Base-by-base conservation (phyloP, 2,329 filamentous ascomycete genomes). In the Cladobotryum mycophilum region DNA sequence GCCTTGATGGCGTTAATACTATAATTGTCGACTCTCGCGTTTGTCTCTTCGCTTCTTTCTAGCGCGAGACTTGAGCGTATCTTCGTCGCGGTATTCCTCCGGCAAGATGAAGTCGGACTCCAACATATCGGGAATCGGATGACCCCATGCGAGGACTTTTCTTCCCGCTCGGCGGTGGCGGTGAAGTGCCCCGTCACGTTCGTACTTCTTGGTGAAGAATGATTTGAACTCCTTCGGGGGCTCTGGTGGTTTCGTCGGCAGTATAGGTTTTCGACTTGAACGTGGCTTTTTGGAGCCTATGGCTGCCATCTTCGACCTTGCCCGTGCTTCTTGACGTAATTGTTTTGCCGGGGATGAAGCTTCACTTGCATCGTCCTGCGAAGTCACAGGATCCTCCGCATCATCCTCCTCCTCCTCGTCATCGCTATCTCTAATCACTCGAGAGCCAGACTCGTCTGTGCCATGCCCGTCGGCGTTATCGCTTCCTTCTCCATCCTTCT, bases 131-230 rank as follows among this genome's bases (percentile, higher is more conserved):
- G 91, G 91, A 17, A 97, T 69, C 0, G 86, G 79, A 22, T 85
- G 80, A 1, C 92, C 92, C 78, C 93, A 97, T 3, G 91, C 92
- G 44, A 86, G 75, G 14, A 84, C 76, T 47, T 79, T 87, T 45
- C 89, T 78, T 41, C 82, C 81, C 45, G 83, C 81, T 47, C 88
- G 82, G 34, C 89, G 79, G 45, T 81, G 76, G 58, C 82, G 83
- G 54, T 82, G 85, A n/a, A 96, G 69, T 9, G 91, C 89, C 6
- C 84, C 81, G 18, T 90, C 88, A 22, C 92, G 85, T 54, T 92
- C 78, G 62, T 95, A 84, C 20, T 79, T 82, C 69, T 93, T 90
- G 15, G 78, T 68, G 64, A 90, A 97, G 71, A 96, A 96, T 0
- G 89, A 95, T n/a, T 75, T 86, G 63, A 96, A 90, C 36, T 88